These are phyloP conservation scores for Colletotrichum sp. DNA, from an alignment of 2,329 filamentous ascomycete genomes.

Conservation along the genomic window DNA sequence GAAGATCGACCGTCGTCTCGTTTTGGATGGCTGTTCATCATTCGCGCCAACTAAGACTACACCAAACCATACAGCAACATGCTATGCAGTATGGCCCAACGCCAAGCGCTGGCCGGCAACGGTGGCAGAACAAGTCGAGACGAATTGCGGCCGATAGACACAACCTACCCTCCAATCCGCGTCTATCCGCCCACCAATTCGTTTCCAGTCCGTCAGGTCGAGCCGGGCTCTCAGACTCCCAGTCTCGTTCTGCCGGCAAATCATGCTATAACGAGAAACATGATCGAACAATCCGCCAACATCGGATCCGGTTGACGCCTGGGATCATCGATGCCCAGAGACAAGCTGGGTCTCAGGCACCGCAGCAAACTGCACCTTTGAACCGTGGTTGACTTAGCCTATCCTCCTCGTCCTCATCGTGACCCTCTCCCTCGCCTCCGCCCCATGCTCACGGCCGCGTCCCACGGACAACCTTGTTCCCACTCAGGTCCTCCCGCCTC, in stretches of 20 bases:
- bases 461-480: slow-evolving; percentile 4
- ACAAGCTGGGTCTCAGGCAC: slow-evolving; percentile 15
- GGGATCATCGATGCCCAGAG: slow-evolving; percentile 10
- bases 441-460: not conserved
- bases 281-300: not conserved
- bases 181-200: not conserved
- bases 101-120: slow-evolving; percentile 2
- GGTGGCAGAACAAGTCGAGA: not conserved
- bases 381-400: slow-evolving; percentile 6
- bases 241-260: slow-evolving; percentile 15
- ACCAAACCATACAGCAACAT: not conserved
- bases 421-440: not conserved
- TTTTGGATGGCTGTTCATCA: slow-evolving; percentile 12
- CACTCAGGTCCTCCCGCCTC: slow-evolving; percentile 17
- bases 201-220: slow-evolving; percentile 13
- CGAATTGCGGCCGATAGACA: not conserved
- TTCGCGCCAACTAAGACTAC: not conserved
- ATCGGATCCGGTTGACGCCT: not conserved
- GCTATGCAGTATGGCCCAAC: not conserved
- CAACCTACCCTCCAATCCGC: not conserved
- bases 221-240: slow-evolving; percentile 20
- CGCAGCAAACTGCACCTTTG: not conserved
- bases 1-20: slow-evolving; percentile 19
- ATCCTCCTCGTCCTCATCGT: not conserved
- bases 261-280: slow-evolving; percentile 17